Conservation (phyloP, 2,329 filamentous ascomycete genomes). For the Venturiaceae sp. region DNA sequence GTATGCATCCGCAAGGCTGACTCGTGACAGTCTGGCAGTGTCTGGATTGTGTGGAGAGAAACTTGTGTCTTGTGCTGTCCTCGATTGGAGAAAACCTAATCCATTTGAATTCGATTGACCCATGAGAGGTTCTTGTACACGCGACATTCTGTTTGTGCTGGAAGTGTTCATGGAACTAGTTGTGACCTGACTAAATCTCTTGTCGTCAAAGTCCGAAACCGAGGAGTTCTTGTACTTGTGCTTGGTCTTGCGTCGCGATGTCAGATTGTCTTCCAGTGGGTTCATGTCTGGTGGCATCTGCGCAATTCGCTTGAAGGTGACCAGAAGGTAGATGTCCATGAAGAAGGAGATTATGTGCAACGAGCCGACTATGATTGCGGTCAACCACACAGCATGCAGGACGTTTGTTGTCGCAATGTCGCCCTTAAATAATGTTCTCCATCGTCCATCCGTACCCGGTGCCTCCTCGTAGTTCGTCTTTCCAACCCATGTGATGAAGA, state of each 20-base stretch:
- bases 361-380: constrained; percentile 51
- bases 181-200: constrained; percentile 13
- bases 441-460: constrained; percentile 39
- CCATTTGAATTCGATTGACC: neutral
- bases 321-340: constrained; percentile 64
- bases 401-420: constrained; percentile 48
- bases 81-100: constrained; percentile 72
- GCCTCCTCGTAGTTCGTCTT: constrained; percentile 41
- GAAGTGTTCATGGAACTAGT: constrained; percentile 26
- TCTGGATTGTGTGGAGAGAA: constrained; percentile 28
- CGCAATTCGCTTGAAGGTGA: constrained; percentile 74
- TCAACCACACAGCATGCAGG: constrained; percentile 58
- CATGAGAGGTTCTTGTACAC: neutral
- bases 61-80: constrained; percentile 48
- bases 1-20: neutral
- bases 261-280: constrained; percentile 77
- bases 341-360: constrained; percentile 62
- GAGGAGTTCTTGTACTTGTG: constrained; percentile 66
- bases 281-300: constrained; percentile 89
- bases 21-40: constrained; percentile 9
- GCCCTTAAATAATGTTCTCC: constrained; percentile 59
- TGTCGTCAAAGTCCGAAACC: constrained; percentile 11
- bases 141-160: constrained; percentile 6
- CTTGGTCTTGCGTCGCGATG: constrained; percentile 63
- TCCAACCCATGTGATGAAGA: constrained; percentile 47